These are phyloP conservation scores for Nicotiana undulata DNA, from an alignment of 257 asterid species.

Conservation along the genomic window DNA sequence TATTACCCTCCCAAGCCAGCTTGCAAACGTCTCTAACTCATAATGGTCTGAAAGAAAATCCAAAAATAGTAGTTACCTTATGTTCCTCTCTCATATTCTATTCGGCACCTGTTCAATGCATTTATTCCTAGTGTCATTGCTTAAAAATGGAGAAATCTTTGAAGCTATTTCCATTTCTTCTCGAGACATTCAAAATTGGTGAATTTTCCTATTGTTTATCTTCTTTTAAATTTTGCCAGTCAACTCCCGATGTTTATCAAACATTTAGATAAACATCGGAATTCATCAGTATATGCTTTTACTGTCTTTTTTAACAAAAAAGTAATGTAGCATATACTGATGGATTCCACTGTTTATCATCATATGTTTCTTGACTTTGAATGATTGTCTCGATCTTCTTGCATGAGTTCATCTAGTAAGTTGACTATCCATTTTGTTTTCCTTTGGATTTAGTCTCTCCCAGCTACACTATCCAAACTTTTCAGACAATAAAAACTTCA, in stretches of 20 bases:
- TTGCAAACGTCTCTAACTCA: not conserved
- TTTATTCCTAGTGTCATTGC: not conserved
- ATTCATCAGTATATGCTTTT: too few species aligned
- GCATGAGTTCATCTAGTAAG: not conserved
- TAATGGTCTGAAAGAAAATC: not conserved
- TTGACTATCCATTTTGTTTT: not conserved
- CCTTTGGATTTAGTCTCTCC: not conserved
- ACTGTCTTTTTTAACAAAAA: too few species aligned
- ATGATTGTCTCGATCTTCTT: not conserved
- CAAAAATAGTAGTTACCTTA: not conserved
- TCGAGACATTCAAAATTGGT: not conserved
- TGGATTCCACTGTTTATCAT: not conserved
- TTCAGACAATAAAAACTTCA: not conserved
- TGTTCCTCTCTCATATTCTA: not conserved
- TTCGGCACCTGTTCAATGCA: not conserved
- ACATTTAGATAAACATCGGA: too few species aligned
- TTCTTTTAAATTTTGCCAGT: not conserved
- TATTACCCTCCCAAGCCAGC: not conserved
- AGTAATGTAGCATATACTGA: not conserved
- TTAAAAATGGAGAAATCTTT: not conserved
- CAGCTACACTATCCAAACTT: not conserved
- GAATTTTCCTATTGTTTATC: not conserved
- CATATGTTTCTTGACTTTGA: not conserved
- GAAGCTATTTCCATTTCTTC: not conserved
- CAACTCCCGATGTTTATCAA: not conserved